These are phyloP conservation scores for Ceraceosorus guamensis DNA, from an alignment of 1,284 basidiomycete genomes.

Conservation along the genomic window DNA sequence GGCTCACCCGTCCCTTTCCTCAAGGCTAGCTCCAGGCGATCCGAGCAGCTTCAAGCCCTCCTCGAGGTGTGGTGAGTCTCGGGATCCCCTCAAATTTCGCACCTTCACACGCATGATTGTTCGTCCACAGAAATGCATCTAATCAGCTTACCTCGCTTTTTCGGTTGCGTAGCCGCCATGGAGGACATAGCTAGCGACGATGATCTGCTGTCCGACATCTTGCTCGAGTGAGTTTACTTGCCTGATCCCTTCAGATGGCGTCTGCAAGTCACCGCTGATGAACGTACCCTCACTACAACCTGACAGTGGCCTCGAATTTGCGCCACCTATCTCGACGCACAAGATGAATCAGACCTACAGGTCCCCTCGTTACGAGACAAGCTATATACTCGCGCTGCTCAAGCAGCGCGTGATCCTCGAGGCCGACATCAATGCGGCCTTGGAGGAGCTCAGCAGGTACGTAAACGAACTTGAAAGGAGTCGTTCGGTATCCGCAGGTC, in stretches of 20 bases:
- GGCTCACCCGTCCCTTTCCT: no score
- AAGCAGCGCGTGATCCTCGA: conserved; percentile 35
- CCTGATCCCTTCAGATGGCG: not conserved
- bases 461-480: not conserved
- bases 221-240: conserved; percentile 34
- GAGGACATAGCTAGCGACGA: conserved; percentile 46
- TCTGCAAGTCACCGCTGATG: not conserved
- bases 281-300: not conserved
- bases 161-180: conserved; percentile 14
- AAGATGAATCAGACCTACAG: conserved; percentile 47
- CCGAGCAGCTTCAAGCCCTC: no score
- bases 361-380: conserved; percentile 39
- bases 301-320: conserved; percentile 41
- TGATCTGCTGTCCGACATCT: conserved; percentile 45
- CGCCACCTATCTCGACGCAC: conserved; percentile 45
- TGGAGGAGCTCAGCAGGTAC: conserved; percentile 33
- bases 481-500: not conserved
- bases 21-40: no score
- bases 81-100: no score
- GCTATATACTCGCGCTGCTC: conserved; percentile 32
- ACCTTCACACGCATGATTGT: no score
- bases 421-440: conserved; percentile 29
- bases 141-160: no score
- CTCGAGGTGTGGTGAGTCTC: no score
- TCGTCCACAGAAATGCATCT: no score